These are phyloP conservation scores for Penicillium pulvis DNA, from an alignment of 495 filamentous ascomycete genomes.

Conservation along the genomic window DNA sequence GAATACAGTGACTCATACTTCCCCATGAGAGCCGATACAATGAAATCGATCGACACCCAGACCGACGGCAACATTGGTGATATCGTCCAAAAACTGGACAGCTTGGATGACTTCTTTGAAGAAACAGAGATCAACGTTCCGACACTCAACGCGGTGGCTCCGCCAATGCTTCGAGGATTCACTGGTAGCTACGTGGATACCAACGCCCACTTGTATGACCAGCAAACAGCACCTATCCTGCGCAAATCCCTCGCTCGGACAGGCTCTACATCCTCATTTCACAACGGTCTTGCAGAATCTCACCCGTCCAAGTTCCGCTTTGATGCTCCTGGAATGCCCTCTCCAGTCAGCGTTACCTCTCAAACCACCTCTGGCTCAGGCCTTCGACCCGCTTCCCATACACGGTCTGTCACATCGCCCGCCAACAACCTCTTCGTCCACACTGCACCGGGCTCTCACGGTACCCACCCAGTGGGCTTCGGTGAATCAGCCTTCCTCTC, in stretches of 20 bases:
- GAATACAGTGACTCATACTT: slow-evolving; percentile 83
- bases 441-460: slow-evolving; percentile 27
- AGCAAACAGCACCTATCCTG: slow-evolving; percentile 88
- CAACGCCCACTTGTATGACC: slow-evolving; percentile 87
- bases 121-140: slow-evolving; percentile 56
- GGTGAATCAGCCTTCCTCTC: slow-evolving; percentile 58
- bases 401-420: slow-evolving; percentile 74
- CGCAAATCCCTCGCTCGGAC: slow-evolving; percentile 76
- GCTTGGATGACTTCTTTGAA: slow-evolving; percentile 94
- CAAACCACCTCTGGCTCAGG: slow-evolving; percentile 27
- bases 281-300: slow-evolving; percentile 81
- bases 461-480: slow-evolving; percentile 31
- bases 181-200: slow-evolving; percentile 70
- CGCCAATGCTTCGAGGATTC: slow-evolving; percentile 63
- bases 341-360: slow-evolving; percentile 33
- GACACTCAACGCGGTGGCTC: slow-evolving; percentile 38
- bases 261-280: slow-evolving; percentile 75
- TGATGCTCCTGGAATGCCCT: slow-evolving; percentile 65
- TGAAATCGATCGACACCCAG: slow-evolving; percentile 86
- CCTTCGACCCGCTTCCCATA: slow-evolving; percentile 60
- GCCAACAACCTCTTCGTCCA: slow-evolving; percentile 57
- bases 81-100: slow-evolving; percentile 86
- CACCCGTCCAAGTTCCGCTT: slow-evolving; percentile 57
- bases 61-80: slow-evolving; percentile 79
- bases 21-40: slow-evolving; percentile 78